Evolutionary conservation across 768 basidiomycete genomes (phyloP).

Genomic region (Russula compacta): DNA sequence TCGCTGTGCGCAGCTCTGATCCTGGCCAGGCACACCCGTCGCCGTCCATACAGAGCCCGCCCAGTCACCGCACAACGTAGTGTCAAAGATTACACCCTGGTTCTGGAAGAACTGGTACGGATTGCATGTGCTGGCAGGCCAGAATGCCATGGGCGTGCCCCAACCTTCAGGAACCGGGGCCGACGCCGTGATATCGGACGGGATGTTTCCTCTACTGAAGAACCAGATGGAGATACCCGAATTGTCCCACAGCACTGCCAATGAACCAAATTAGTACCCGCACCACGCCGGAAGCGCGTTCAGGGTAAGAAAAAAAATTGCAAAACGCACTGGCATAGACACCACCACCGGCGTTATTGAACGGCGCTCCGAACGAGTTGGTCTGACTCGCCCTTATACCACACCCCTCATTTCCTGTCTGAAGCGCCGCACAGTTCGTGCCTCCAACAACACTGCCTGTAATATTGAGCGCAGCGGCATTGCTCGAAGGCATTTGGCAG

Average conservation of each 20-base stretch:
- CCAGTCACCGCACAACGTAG: conserved; percentile 89
- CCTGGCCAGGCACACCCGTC: conserved; percentile 75
- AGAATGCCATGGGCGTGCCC: conserved; percentile 71
- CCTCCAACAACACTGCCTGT: conserved; percentile 58
- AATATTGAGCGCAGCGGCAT: conserved; percentile 41
- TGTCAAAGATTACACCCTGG: conserved; percentile 77
- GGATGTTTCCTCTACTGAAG: conserved; percentile 68
- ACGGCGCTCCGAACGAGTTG: conserved; percentile 74
- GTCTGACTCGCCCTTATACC: conserved; percentile 54
- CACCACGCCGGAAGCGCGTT: neutral
- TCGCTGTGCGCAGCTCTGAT: conserved; percentile 71
- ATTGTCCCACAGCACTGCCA: conserved; percentile 64
- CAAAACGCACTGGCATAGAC: conserved; percentile 74
- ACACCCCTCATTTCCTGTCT: conserved; percentile 75
- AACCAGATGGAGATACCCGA: conserved; percentile 73
- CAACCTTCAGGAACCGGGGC: conserved; percentile 62
- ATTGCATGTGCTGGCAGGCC: conserved; percentile 66
- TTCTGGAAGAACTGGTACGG: conserved; percentile 72
- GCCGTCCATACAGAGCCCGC: conserved; percentile 69
- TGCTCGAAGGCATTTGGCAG: conserved; percentile 49
- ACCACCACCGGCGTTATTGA: conserved; percentile 80
- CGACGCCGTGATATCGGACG: conserved; percentile 61
- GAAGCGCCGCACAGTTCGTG: conserved; percentile 60
- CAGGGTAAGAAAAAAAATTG: conserved; percentile 26
- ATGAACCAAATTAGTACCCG: conserved; percentile 15